phyloP scores from a whole-genome alignment of 805 yeast species.

The Hyphopichia homilentoma region DNA sequence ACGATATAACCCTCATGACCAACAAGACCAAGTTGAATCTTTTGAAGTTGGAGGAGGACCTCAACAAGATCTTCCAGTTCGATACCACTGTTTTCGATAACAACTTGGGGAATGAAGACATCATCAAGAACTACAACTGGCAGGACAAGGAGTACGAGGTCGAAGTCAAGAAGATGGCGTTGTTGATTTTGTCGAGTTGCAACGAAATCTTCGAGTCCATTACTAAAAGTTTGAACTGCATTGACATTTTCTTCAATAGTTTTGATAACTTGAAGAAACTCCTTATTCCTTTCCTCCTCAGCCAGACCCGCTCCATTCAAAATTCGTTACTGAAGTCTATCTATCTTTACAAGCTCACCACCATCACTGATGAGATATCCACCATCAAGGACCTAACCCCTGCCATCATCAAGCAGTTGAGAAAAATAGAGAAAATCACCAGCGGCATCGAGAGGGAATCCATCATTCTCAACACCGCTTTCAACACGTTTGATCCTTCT shows the following conservation, averaged over 20 bases:
- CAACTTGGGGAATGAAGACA: no score
- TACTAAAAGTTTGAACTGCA: constrained; percentile 26
- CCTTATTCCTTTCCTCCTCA: constrained; percentile 30
- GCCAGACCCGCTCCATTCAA: constrained; percentile 27
- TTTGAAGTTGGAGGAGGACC: constrained; percentile 26
- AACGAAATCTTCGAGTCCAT: constrained; percentile 14
- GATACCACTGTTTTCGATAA: constrained; percentile 2
- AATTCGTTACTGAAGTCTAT: constrained; percentile 22
- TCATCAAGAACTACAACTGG: constrained; percentile 15
- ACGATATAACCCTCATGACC: constrained; percentile 36
- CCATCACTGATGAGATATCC: constrained; percentile 26
- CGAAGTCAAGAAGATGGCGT: constrained; percentile 16
- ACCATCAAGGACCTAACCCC: constrained; percentile 18
- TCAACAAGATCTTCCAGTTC: constrained; percentile 25
- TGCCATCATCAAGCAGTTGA: constrained; percentile 23
- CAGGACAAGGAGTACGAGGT: constrained; percentile 23
- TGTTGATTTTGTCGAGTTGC: constrained; percentile 13
- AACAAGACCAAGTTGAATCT: constrained; percentile 15
- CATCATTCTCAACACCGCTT: constrained; percentile 23
- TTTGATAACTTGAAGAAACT: constrained; percentile 37
- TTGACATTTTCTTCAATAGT: constrained; percentile 34
- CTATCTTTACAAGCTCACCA: constrained; percentile 24
- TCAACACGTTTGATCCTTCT: constrained; percentile 29
- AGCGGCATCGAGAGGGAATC: constrained; percentile 34
- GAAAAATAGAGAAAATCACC: constrained; percentile 35